Base-by-base conservation (phyloP, 768 basidiomycete species). In the Jaapia argillacea region DNA sequence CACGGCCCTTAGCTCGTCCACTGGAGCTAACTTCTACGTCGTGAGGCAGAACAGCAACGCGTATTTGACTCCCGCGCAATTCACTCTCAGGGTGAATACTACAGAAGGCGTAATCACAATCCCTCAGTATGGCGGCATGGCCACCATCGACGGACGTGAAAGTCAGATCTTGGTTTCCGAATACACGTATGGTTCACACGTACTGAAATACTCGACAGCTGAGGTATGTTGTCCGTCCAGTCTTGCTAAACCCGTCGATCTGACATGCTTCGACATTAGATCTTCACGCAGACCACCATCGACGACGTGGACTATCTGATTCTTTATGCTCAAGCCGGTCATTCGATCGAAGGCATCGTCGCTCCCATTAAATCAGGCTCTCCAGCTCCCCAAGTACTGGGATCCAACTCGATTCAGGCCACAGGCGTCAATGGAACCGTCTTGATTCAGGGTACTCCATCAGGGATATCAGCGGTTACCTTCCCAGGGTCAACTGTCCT, bases 11-110 rank as follows among this genome's bases (percentile, higher is more conserved):
- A 53, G 54, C 26, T 39, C 50, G 7, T 45, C 51, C 7, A 54
- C 50, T 24, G 47, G 51, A 1, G 51, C 52, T 12, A 43, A 54
- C 4, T 60, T 54, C 50, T 61, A 60, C 44, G 44, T 61, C 41
- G 47, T 55, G 21, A 40, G 60, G 23, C 58, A 59, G 26, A 49
- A 21, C 16, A 51, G 40, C 16, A 50, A 46, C 24, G 33, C 14
- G 46, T 26, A 31, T 38, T 41, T 41, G 12, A 37, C 43, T 14
- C 21, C 47, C 2, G 41, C 51, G 2, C 12, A 43, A 16, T 61
- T 59, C 28, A 48, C 38, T 7, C 44, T 61, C 5, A 21, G 36
- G 5, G 48, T 58, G 5, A 49, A 51, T 24, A 55, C 58, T 1
- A 56, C 55, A 5, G 44, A 42, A 18, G 51, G 54, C 2, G 24